A percentile compares a stretch with the other conserved stretches of the same genome.
Conservation (phyloP, 225 moss, liverwort and hornwort species). For the Sphagnum contortum region DNA sequence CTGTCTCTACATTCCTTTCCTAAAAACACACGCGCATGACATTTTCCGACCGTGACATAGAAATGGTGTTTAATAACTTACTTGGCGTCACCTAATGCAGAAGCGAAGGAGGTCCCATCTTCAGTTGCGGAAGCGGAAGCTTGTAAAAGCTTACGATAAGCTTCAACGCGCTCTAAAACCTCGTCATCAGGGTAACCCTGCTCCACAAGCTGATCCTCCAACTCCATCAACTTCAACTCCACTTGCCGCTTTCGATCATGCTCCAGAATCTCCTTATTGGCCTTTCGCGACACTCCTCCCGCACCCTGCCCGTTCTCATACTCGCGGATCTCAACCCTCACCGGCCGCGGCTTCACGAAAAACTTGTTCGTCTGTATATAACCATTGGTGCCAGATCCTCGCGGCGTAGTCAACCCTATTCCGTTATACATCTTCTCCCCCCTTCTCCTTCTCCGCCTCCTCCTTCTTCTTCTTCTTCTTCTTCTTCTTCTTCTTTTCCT, state of each 20-base stretch:
- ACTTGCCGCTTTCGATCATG: conserved; percentile 92
- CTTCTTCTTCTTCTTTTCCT: too few species aligned
- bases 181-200: conserved; percentile 72
- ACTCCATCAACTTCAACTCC: conserved; percentile 83
- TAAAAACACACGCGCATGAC: too few species aligned
- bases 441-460: too few species aligned
- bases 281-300: conserved; percentile 84
- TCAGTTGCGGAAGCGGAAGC: conserved; percentile 13
- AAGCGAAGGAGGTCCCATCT: too few species aligned
- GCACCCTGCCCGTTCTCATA: conserved; percentile 88
- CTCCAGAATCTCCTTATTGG: conserved; percentile 88
- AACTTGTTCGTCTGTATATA: conserved; percentile 99
- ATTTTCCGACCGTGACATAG: too few species aligned
- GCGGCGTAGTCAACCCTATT: conserved; percentile 86
- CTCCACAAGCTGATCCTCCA: conserved; percentile 91
- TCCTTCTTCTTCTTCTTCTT: too few species aligned
- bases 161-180: conserved; percentile 66
- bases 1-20: too few species aligned
- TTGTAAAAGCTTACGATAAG: conserved; percentile 58
- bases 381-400: conserved; percentile 96
- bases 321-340: conserved; percentile 82
- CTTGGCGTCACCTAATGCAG: too few species aligned
- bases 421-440: conserved; percentile 72
- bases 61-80: too few species aligned
- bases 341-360: conserved; percentile 76